phyloP scores from a whole-genome alignment of 2,329 filamentous ascomycete species.

The Monosporascus sp. region DNA sequence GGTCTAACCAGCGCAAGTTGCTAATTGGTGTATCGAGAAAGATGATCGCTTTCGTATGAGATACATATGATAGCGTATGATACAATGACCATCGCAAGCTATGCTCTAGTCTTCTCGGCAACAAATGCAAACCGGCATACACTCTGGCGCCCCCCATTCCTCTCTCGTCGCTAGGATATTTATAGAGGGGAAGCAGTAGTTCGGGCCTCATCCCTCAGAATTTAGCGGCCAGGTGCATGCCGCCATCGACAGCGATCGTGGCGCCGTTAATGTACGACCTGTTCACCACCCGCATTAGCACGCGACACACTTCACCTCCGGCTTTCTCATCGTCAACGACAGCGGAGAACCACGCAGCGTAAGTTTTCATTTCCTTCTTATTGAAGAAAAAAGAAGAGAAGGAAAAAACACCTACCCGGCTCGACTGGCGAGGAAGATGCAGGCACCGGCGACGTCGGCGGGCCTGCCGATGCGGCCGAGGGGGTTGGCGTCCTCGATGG shows the following conservation, averaged over 20 bases:
- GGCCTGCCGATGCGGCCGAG: conserved; percentile 61
- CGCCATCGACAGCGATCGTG: conserved; percentile 58
- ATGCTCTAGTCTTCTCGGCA: no score
- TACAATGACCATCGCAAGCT: no score
- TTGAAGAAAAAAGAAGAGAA: background rate
- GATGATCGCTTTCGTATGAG: no score
- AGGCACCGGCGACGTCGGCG: conserved; percentile 65
- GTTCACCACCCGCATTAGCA: conserved; percentile 1
- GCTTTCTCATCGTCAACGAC: no score
- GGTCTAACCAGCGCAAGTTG: no score
- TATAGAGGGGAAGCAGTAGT: no score
- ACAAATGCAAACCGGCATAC: no score
- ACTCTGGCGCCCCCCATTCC: no score
- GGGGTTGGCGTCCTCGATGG: conserved; percentile 54
- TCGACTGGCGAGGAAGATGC: conserved; percentile 62
- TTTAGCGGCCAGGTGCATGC: conserved; percentile 40
- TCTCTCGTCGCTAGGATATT: no score
- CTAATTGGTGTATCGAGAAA: no score
- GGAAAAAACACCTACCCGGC: conserved; percentile 45
- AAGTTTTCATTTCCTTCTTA: background rate
- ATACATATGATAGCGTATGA: no score
- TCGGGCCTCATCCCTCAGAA: conserved; percentile 25
- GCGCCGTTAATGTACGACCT: conserved; percentile 59
- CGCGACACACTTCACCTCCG: background rate
- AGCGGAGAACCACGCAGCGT: no score